Base-by-base conservation (phyloP, 352 stramenopile species). In the Phytophthora litchii region DNA sequence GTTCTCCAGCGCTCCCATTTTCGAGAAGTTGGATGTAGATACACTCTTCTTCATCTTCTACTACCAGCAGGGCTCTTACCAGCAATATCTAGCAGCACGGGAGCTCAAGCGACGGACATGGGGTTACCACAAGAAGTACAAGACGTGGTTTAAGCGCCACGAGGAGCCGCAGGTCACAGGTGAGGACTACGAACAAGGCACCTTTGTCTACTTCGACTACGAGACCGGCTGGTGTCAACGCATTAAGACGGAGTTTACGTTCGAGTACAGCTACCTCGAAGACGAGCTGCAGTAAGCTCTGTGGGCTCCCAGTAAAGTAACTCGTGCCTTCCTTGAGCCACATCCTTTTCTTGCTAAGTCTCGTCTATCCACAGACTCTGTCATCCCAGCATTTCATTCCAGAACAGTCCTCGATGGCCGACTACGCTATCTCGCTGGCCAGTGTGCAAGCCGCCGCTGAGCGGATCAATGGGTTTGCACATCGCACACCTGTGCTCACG, bases 201-300 rank as follows among this genome's bases (percentile, higher is more conserved):
- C 97, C 27, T 99, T 99, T 77, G 93, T 99, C 12, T 99, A 99
- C 81, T 99, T 99, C 81, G 97, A 99, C 80, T 99, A 99, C 73
- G 97, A 99, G 81, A 98, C 87, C 21, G 96, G 95, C 60, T 99
- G 97, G 97, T 99, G 95, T 74, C 95, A 99, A 74, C 87, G 97
- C 59, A 99, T 99, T 80, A 99, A 99, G 78, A 91, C 92, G 32
- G 96, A 99, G 78, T 99, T 99, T 78, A 97, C 89, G 42, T 99
- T 99, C 74, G 97, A 99, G 75, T 99, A 99, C 83, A 94, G 79
- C 37, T 99, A 92, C 73, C 84, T 99, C 58, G 97, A 99, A 80
- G 94, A 98, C 61, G 86, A 95, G 66, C 66, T 95, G 68, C 78
- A 80, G 60, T 80, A 72, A 70, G 23, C 42, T 63, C 55, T 23